Base-by-base conservation (phyloP, 2,329 filamentous ascomycete species). In the Tolypocladium cylindrosporum region DNA sequence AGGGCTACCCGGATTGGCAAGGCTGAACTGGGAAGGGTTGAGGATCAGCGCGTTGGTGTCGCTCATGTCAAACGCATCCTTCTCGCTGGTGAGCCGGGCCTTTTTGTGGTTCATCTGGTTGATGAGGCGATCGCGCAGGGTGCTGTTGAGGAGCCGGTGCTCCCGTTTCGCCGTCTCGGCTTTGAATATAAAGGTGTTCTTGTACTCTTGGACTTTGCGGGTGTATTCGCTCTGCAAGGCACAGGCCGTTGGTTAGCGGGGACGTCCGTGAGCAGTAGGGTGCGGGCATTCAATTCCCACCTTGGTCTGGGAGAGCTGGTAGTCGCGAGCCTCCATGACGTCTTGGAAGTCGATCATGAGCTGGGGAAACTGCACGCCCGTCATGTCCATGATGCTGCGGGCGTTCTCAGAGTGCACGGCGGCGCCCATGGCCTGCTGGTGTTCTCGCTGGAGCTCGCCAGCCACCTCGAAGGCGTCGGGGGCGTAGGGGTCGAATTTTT, bases 341-440 rank as follows among this genome's bases (percentile, higher is more conserved):
- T 95, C 88, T 69, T 97, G 95, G 57, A 97, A 83, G 61, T 93
- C 86, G 64, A 90, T 84, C 24, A 94, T 85, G 75, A 95, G 97
- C 64, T 90, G 86, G 59, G 87, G 82, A 71, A 96, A 97, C 68
- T 88, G 85, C 66, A 87, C 90, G 1, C 94, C 94, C 40, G 91
- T 91, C 75, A 89, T 88, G 56, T 87, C 81, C 34, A 90, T 69
- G 68, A 89, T 73, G 67, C 83, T 81, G 74, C 82, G 74, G 34
- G 77, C 77, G 57, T 64, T 69, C 42, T 77, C 75, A 21, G 72
- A 71, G 55, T 75, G 69, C 7, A 72, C 69, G 3, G 70, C 68
- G 42, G 68, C 66, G 1, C 71, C 72, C 61, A 75, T 71, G 13
- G 77, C 77, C 55, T 80, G 78, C 42, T 77, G 75, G 58, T 82